Conservation (phyloP, 352 stramenopile species). For the Globisporangium lucens region DNA sequence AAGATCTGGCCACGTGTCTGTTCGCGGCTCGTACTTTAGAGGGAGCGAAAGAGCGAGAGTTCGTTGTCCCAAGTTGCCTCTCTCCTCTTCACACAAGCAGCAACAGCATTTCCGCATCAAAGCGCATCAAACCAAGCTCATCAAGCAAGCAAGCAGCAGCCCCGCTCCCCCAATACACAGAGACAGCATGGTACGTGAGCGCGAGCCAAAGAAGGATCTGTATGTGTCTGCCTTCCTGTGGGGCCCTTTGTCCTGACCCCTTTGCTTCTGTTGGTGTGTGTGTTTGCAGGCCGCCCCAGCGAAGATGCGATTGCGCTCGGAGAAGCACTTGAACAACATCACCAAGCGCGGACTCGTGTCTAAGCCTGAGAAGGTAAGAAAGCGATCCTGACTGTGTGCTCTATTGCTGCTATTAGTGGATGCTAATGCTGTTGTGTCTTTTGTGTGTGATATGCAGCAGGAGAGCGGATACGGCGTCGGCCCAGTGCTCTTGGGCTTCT, state of each 20-base stretch:
- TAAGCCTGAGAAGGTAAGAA: conserved; percentile 69
- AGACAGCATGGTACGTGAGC: conserved; percentile 7
- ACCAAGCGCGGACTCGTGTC: conserved; percentile 83
- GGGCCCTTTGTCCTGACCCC: neutral
- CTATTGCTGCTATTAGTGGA: neutral
- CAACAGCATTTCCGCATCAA: conserved; percentile 5
- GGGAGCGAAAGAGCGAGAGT: neutral
- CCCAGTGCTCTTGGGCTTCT: conserved; percentile 79
- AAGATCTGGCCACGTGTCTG: conserved; percentile 2
- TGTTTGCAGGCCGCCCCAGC: conserved; percentile 50
- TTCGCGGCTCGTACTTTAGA: neutral
- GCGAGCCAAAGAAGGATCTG: neutral
- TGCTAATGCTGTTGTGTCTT: neutral
- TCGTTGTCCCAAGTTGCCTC: neutral
- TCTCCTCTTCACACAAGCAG: no score
- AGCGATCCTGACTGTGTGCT: neutral
- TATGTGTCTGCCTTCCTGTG: neutral
- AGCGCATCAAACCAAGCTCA: neutral
- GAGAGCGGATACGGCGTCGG: conserved; percentile 72
- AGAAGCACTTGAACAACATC: conserved; percentile 88
- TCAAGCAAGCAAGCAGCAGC: no score
- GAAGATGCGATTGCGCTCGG: conserved; percentile 83
- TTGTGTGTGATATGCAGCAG: conserved; percentile 31
- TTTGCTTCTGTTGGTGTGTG: neutral
- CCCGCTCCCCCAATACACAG: neutral